Base-by-base conservation (phyloP, 345 rosid genomes). In the Linum trigynum region DNA sequence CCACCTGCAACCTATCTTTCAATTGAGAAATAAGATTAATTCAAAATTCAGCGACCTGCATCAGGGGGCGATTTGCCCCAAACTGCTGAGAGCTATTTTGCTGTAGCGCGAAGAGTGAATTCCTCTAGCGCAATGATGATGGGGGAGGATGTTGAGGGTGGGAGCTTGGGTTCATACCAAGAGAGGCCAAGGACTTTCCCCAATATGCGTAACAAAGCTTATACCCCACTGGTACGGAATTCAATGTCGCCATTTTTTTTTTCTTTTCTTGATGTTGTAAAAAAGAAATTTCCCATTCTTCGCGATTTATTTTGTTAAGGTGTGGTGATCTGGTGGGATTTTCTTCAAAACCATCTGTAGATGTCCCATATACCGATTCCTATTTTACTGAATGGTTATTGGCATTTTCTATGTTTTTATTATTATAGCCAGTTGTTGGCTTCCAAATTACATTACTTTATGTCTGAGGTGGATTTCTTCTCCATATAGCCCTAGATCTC, bases 141-240 rank as follows among this genome's bases (percentile, higher is more conserved):
- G 71, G 95, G 81, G 79, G 95, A 86, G 75, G 97, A 90, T 69
- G 59, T 90, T 64, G 97, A 94, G 88, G 82, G 75, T 75, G 92
- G 89, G 58, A 72, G 70, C 75, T 65, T 90, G 86, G 82, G 84
- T 76, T 75, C 92, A 67, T 90, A 76, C 80, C 83, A 48, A 67
- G 99, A 88, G 62, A 83, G 90, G 82, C 87, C 85, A 1, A 88
- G 97, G 86, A 80, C 82, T 10, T 94, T 94, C 72, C 99, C 99
- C 61, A 84, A 63, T 76, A 88, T 90, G 99, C 89, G 96, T 38
- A 81, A 72, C 64, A 94, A 89, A 80, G 72, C 96, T 11, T 86
- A 90, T 70, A 77, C 80, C 38, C 96, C 96, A 39, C 59, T 78
- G 84, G 99, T 88, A 72, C 75, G 83, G 40, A 38, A 23, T 17